A percentile compares a stretch with the other conserved stretches of the same genome.
phyloP scores from a whole-genome alignment of 2,329 filamentous ascomycete species.

The Zalaria sp. region DNA sequence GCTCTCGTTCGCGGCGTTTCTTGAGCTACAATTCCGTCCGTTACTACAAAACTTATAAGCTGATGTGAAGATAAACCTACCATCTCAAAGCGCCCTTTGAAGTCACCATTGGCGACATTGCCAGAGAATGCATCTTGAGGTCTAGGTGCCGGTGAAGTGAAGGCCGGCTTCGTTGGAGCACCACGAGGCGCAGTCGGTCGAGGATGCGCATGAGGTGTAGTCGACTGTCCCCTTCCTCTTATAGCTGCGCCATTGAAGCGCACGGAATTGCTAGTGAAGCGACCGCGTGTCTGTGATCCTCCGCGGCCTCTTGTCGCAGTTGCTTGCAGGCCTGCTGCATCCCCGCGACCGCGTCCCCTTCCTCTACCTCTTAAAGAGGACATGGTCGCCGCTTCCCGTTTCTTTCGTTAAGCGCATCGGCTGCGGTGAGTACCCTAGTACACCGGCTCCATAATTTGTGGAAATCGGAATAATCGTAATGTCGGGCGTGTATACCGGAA shows the following conservation, averaged over 20 bases:
- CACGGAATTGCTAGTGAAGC: neutral
- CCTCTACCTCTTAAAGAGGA: conserved; percentile 6
- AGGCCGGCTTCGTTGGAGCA: neutral
- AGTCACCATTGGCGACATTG: neutral
- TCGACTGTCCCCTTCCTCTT: neutral
- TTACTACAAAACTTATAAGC: neutral
- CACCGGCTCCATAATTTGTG: too few relatives aligned
- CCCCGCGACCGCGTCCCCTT: conserved; percentile 2
- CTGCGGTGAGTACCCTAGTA: too few relatives aligned
- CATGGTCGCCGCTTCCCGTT: conserved; percentile 5
- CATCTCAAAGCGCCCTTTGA: conserved; percentile 3
- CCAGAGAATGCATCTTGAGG: neutral
- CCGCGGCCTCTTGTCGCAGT: neutral
- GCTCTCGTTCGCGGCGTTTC: conserved; percentile 33
- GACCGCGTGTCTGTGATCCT: neutral
- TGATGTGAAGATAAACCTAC: conserved; percentile 2
- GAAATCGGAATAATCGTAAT: too few relatives aligned
- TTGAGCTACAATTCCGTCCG: conserved; percentile 23
- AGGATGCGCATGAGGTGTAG: neutral
- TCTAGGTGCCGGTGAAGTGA: neutral
- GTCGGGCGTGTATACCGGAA: too few relatives aligned
- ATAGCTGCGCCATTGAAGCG: neutral
- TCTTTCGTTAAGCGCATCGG: neutral
- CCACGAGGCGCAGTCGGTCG: neutral
- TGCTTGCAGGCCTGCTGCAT: neutral